These are phyloP conservation scores for Rhinocladiella similis DNA, from an alignment of 2,329 filamentous ascomycete species.

Conservation along the genomic window DNA sequence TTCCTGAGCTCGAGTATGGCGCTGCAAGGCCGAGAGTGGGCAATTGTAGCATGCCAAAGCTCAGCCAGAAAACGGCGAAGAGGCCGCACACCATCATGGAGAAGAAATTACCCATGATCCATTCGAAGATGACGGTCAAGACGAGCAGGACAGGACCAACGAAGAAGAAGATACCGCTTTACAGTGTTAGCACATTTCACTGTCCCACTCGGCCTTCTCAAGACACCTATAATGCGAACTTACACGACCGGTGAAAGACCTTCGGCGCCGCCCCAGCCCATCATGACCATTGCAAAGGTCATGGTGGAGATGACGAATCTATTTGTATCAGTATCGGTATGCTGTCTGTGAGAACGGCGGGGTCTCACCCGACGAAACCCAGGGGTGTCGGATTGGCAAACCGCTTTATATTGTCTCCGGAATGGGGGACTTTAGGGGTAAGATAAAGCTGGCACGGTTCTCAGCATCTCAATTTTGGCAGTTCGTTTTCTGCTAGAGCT, in stretches of 20 bases:
- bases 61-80: constrained; percentile 28
- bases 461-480: background rate
- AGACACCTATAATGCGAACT: background rate
- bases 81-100: constrained; percentile 29
- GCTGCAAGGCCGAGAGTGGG: constrained; percentile 26
- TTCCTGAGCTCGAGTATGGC: constrained; percentile 23
- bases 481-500: background rate
- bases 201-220: no score
- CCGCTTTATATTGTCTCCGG: constrained; percentile 26
- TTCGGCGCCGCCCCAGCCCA: constrained; percentile 28
- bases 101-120: constrained; percentile 31
- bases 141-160: constrained; percentile 27
- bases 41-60: constrained; percentile 27
- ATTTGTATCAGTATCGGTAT: background rate
- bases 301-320: constrained; percentile 29
- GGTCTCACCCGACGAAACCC: constrained; percentile 26
- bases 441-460: constrained; percentile 22
- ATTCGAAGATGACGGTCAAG: constrained; percentile 26
- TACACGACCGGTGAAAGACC: constrained; percentile 26
- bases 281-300: constrained; percentile 28
- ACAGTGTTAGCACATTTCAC: background rate
- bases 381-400: constrained; percentile 29
- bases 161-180: constrained; percentile 29
- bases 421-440: constrained; percentile 26
- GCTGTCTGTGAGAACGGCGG: background rate